phyloP scores from a whole-genome alignment of 306 rosid genomes.

The Gillenia trifoliata region DNA sequence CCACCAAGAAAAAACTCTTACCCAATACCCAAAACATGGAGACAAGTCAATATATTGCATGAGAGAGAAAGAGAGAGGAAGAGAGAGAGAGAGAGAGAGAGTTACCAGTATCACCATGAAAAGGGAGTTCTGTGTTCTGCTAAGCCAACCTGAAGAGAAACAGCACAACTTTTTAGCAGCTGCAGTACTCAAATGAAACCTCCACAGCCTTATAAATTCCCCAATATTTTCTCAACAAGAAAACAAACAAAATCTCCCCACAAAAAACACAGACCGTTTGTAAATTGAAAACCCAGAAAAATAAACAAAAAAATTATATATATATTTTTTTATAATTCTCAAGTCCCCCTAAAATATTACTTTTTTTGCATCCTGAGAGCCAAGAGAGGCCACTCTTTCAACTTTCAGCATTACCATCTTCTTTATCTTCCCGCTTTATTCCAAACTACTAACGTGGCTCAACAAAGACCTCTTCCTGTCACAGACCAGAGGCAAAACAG shows the following conservation, averaged over 20 bases:
- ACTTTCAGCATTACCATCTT: conserved; percentile 15
- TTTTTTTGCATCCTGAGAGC: neutral
- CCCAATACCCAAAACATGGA: conserved; percentile 7
- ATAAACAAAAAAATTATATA: neutral
- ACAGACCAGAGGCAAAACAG: conserved; percentile 1
- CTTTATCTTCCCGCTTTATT: conserved; percentile 53
- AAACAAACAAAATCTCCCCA: conserved; percentile 31
- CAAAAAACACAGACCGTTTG: conserved; percentile 23
- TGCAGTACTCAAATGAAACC: conserved; percentile 29
- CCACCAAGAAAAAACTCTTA: conserved; percentile 29
- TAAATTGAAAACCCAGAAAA: neutral
- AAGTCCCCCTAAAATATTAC: conserved; percentile 4
- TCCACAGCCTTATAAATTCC: conserved; percentile 61
- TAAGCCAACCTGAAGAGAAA: conserved; percentile 40
- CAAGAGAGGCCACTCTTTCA: conserved; percentile 21
- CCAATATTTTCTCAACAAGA: conserved; percentile 19
- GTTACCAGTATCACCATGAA: conserved; percentile 38
- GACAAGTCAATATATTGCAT: conserved; percentile 12
- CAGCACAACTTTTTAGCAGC: conserved; percentile 27
- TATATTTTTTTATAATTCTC: neutral
- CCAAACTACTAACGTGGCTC: conserved; percentile 59
- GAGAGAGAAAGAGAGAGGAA: conserved; percentile 2
- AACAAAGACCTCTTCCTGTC: conserved; percentile 44
- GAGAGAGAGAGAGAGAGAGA: conserved; percentile 23
- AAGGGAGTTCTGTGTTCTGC: conserved; percentile 38